Evolutionary conservation across 805 yeast species (phyloP).

Genomic region (Tetrapisispora phaffii): DNA sequence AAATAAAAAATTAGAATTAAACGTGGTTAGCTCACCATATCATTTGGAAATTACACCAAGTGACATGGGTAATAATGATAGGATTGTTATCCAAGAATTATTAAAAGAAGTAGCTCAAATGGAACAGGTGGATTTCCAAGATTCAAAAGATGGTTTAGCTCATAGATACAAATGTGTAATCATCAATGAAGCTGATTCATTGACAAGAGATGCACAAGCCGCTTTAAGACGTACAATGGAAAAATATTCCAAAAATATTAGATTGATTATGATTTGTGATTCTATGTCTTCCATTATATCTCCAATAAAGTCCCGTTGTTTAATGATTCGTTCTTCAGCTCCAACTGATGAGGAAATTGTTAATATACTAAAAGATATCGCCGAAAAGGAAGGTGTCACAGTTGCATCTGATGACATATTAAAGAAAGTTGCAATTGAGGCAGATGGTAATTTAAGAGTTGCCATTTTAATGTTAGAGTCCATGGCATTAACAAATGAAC

Average conservation of each 20-base stretch:
- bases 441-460: conserved; percentile 67
- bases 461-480: conserved; percentile 78
- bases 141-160: conserved; percentile 32
- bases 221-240: conserved; percentile 95
- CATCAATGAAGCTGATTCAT: conserved; percentile 83
- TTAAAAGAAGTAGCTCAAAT: conserved; percentile 91
- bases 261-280: conserved; percentile 77
- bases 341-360: conserved; percentile 57
- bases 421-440: conserved; percentile 41
- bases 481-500: conserved; percentile 57
- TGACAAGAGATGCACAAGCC: conserved; percentile 90
- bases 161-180: conserved; percentile 69
- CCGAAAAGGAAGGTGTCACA: conserved; percentile 42
- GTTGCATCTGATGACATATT: conserved; percentile 38
- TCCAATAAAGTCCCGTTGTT: conserved; percentile 89
- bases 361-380: conserved; percentile 44
- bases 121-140: conserved; percentile 80
- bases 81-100: conserved; percentile 89
- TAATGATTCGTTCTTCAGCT: conserved; percentile 78
- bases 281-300: conserved; percentile 85
- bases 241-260: conserved; percentile 77
- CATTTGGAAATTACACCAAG: conserved; percentile 94
- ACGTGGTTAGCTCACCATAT: conserved; percentile 81
- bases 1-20: conserved; percentile 76
- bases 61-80: conserved; percentile 92